Evolutionary conservation across 2,329 filamentous ascomycete species (phyloP), one percentile per base, ranked within the genome.

Genomic region (Pseudonectria buxi): DNA sequence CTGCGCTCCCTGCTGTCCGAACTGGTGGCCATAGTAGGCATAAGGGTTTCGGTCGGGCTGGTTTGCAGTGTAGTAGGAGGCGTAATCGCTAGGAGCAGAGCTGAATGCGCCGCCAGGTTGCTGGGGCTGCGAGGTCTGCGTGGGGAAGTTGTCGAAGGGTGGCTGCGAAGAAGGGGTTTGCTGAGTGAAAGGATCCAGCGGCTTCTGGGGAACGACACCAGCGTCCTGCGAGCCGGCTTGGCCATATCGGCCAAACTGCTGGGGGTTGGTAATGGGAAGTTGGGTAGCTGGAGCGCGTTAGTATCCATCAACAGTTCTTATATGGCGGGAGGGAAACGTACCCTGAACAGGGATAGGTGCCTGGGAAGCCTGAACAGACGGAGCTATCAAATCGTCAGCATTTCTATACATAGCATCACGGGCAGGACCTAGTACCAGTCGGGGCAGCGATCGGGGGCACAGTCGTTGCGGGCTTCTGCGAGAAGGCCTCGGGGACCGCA

Each of bases 111-210:
- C 81, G 51, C 73, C 76, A 43, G 76, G 74, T 49, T 78, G 76
- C 45, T 71, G 69, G 24, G 76, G 69, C 55, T 78, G 76, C 7
- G 78, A 68, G 46, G 77, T 74, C 53, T 80, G 77, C 25, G 65
- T 61, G 33, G 70, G 64, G 60, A 75, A 74, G 60, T 65, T 62
- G 59, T 86, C 83, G 52, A 76, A 79, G 40, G 82, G 81, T 40
- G 56, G 64, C 44, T 71, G 67, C 28, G 65, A 57, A 15, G 61
- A 54, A 7, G 67, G 60, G 12, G 65, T 72, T 57, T 88, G 86
- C 57, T 94, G 86, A 49, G 73, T 77, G 58, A 95, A 96, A 1
- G 86, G 77, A 57, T 95, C 90, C 61, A 88, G 89, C 3, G 83
- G 78, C 68, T 96, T 95, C 62, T 87, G 83, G 14, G 75, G 68